Conservation (phyloP, 352 stramenopile genomes). For the Pythium graminicola region DNA sequence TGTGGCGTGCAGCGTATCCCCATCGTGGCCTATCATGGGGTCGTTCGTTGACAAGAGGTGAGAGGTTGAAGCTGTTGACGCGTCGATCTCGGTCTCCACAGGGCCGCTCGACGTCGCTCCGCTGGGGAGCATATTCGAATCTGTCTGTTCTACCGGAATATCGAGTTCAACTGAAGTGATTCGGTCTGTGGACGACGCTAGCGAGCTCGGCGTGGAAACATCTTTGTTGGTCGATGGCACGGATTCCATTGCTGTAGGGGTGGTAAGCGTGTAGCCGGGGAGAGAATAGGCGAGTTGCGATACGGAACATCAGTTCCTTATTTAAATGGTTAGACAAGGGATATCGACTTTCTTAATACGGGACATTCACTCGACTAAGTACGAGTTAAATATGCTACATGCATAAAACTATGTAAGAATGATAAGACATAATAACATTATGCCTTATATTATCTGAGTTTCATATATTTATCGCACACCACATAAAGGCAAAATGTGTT, state of each 20-base stretch:
- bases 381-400: too few species aligned
- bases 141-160: background rate
- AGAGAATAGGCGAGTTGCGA: slow-evolving; percentile 6
- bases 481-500: too few species aligned
- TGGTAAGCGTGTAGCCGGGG: background rate
- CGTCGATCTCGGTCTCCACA: slow-evolving; percentile 4
- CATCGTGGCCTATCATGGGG: background rate
- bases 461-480: too few species aligned
- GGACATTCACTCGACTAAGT: slow-evolving; percentile 1
- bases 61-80: slow-evolving; percentile 10
- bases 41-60: background rate
- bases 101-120: background rate
- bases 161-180: background rate
- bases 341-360: background rate
- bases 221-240: background rate
- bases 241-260: slow-evolving; percentile 18
- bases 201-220: background rate
- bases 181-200: background rate
- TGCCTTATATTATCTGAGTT: too few species aligned
- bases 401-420: too few species aligned
- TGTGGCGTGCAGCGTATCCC: background rate
- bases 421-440: too few species aligned
- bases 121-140: background rate
- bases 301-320: slow-evolving; percentile 13
- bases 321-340: background rate